Evolutionary conservation across 306 rosid species (phyloP), one percentile per base, ranked within the genome.

Genomic region (Alnus glutinosa): DNA sequence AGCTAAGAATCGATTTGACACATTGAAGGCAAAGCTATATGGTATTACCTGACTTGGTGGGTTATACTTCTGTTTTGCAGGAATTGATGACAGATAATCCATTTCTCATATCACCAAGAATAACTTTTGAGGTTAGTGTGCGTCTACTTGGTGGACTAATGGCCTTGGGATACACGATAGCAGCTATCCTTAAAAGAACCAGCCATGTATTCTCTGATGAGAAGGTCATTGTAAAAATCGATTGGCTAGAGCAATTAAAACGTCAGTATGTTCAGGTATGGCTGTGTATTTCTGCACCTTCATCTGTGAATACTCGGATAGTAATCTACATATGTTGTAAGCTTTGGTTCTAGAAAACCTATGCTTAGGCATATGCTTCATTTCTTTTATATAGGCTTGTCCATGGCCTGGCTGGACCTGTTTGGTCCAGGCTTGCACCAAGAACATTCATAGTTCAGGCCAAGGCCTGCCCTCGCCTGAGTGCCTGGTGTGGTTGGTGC

Each of bases 101-200:
- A 32, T 96, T 93, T 87, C 97, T 96, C 75, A 96, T 96, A 80
- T 96, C 99, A 72, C 98, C 99, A 70, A 90, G 99, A 90, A 96
- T 96, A 88, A 96, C 96, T 84, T 96, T 96, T 83, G 99, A 93
- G 89, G 99, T 96, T 79, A 96, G 98, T 13, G 99, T 96, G 83
- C 98, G 99, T 67, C 98, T 96, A 82, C 97, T 96, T 50, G 99
- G 99, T 71, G 99, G 99, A 75, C 85, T 96, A 78, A 96, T 96
- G 99, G 99, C 99, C 63, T 80, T 96, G 89, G 99, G 99, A 37
- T 96, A 96, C 91, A 96, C 99, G 1, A 96, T 96, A 70, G 99
- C 99, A 42, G 78, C 99, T 52, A 96, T 96, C 79, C 99, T 96
- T 58, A 96, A 93, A 85, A 85, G 99, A 79, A 88, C 86, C 85